Conservation (phyloP, 352 stramenopile genomes). For the Globisporangium paddicum region DNA sequence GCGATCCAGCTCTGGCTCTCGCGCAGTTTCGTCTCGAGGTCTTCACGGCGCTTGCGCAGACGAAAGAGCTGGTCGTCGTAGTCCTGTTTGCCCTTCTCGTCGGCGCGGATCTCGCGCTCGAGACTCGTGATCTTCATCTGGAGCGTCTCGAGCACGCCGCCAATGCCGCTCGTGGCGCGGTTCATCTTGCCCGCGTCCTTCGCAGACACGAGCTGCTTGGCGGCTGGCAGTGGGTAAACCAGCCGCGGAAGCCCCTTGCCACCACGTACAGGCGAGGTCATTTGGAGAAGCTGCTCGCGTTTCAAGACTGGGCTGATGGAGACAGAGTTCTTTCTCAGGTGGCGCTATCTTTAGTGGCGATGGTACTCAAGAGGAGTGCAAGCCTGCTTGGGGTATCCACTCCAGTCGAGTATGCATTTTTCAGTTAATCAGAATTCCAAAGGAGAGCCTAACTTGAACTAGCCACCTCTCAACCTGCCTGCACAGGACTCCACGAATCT, state of each 20-base stretch:
- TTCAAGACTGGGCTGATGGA: no score
- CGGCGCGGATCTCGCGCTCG: constrained; percentile 61
- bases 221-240: constrained; percentile 31
- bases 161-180: constrained; percentile 63
- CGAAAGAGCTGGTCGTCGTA: constrained; percentile 77
- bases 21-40: constrained; percentile 47
- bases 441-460: neutral
- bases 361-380: neutral
- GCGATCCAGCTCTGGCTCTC: constrained; percentile 55
- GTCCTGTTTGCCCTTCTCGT: constrained; percentile 75
- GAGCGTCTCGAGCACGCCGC: constrained; percentile 52
- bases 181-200: constrained; percentile 72
- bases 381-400: neutral
- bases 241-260: constrained; percentile 35
- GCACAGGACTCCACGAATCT: constrained; percentile 9
- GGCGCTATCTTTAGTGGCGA: neutral
- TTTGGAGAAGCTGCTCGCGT: no score
- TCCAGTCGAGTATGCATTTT: neutral
- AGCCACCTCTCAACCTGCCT: constrained; percentile 8
- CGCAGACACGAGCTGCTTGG: constrained; percentile 37
- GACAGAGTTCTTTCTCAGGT: neutral
- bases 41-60: constrained; percentile 39
- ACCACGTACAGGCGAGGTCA: neutral
- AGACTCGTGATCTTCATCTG: constrained; percentile 58
- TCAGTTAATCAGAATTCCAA: neutral